Conservation (phyloP, 2,329 filamentous ascomycete genomes). For the Xylaria multiplex region DNA sequence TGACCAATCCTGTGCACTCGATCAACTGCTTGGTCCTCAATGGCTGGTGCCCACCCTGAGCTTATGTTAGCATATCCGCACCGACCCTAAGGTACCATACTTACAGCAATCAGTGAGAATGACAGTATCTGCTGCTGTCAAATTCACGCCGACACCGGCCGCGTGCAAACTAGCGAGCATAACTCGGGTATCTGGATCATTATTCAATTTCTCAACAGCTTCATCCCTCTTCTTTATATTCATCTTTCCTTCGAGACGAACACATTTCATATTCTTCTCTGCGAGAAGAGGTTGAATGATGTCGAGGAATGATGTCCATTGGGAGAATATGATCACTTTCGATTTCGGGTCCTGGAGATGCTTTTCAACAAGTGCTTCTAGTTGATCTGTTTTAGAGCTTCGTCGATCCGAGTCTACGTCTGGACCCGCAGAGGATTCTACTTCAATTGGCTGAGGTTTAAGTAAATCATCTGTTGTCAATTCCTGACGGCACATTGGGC, state of each 20-base stretch:
- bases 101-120: conserved; percentile 80
- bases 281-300: conserved; percentile 76
- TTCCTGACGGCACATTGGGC: conserved; percentile 82
- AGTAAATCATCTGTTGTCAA: conserved; percentile 70
- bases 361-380: conserved; percentile 79
- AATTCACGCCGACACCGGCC: conserved; percentile 85
- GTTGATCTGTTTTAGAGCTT: conserved; percentile 84
- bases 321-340: conserved; percentile 79
- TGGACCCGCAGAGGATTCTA: conserved; percentile 46
- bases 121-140: conserved; percentile 87
- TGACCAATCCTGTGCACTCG: conserved; percentile 88
- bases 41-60: conserved; percentile 85
- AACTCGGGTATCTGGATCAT: conserved; percentile 74
- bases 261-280: conserved; percentile 68
- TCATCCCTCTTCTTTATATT: conserved; percentile 73
- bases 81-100: conserved; percentile 33
- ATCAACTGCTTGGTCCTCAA: conserved; percentile 91
- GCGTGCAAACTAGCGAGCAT: conserved; percentile 85
- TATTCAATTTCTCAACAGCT: conserved; percentile 73
- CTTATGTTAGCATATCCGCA: conserved; percentile 31
- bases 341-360: conserved; percentile 70
- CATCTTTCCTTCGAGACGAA: conserved; percentile 86
- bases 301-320: conserved; percentile 80
- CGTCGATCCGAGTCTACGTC: conserved; percentile 68
- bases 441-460: conserved; percentile 68